Conservation (phyloP, 176 grass and related monocot genomes). For the Thinopyrum elongatum region DNA sequence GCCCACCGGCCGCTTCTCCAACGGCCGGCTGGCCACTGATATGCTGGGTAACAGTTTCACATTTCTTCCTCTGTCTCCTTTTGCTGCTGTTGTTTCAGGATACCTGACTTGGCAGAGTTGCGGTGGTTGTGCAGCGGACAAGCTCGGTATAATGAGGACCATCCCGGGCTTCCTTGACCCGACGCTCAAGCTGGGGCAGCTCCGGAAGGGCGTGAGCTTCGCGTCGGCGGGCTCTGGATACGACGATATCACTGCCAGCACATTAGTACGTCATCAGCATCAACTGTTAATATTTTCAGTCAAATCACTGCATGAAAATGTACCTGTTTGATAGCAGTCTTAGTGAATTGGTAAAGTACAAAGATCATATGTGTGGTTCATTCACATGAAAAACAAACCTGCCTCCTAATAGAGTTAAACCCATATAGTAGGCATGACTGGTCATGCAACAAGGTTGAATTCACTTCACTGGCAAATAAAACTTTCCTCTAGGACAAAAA, state of each 20-base stretch:
- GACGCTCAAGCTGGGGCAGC: constrained; percentile 36
- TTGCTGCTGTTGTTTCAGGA: neutral
- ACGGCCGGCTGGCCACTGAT: constrained; percentile 62
- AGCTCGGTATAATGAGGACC: constrained; percentile 40
- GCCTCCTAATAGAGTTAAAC: neutral
- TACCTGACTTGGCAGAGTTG: constrained; percentile 2
- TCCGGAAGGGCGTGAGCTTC: constrained; percentile 60
- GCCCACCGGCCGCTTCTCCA: constrained; percentile 55
- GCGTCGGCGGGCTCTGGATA: constrained; percentile 70
- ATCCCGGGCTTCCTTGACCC: constrained; percentile 61
- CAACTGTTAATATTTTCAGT: neutral
- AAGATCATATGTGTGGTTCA: neutral
- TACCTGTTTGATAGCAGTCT: neutral
- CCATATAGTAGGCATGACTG: neutral
- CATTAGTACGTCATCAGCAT: constrained; percentile 40
- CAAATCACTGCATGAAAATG: neutral
- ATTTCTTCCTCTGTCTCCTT: neutral
- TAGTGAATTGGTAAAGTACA: neutral
- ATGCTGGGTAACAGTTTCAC: constrained; percentile 36
- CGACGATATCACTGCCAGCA: constrained; percentile 55
- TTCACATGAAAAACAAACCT: neutral
- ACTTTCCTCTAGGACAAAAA: too few species aligned
- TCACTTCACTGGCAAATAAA: neutral
- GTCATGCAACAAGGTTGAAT: neutral
- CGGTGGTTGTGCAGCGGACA: constrained; percentile 40